phyloP scores from a whole-genome alignment of 805 yeast species.

The Myxozyma kluyveri region DNA sequence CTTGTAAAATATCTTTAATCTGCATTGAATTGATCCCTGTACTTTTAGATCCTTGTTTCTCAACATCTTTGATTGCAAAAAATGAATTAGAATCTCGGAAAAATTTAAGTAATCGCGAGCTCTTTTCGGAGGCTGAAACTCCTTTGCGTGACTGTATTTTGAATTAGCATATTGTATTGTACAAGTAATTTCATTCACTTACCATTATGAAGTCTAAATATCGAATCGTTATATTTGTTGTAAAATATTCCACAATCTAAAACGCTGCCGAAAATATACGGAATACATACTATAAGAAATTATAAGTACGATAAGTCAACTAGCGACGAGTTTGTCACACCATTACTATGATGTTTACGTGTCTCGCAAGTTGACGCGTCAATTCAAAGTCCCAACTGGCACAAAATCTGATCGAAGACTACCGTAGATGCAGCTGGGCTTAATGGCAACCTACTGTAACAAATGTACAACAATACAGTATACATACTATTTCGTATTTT shows the following conservation, averaged over 20 bases:
- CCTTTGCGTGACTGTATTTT: conserved; percentile 27
- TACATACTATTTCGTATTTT: too few relatives aligned
- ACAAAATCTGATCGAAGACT: too few relatives aligned
- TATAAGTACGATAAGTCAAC: too few relatives aligned
- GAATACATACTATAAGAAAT: too few relatives aligned
- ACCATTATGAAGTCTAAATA: neutral
- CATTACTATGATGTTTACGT: too few relatives aligned
- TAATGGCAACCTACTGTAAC: too few relatives aligned
- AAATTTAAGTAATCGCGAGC: conserved; percentile 17
- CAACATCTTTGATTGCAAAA: conserved; percentile 48
- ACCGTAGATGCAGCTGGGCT: too few relatives aligned
- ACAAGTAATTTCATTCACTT: neutral
- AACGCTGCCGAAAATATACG: neutral
- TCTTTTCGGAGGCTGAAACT: conserved; percentile 27
- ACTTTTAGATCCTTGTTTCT: conserved; percentile 46
- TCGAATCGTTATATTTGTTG: neutral
- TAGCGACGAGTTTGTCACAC: too few relatives aligned
- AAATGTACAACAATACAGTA: too few relatives aligned
- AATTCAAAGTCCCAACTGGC: too few relatives aligned
- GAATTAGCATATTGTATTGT: neutral
- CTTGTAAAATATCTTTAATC: conserved; percentile 50
- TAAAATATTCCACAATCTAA: neutral
- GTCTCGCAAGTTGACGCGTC: too few relatives aligned
- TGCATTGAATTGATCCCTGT: conserved; percentile 54
- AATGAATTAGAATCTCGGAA: conserved; percentile 28